A percentile compares a stretch with the other conserved stretches of the same genome.
phyloP scores from a whole-genome alignment of 2,329 filamentous ascomycete genomes.

The Aspergillus sp. region DNA sequence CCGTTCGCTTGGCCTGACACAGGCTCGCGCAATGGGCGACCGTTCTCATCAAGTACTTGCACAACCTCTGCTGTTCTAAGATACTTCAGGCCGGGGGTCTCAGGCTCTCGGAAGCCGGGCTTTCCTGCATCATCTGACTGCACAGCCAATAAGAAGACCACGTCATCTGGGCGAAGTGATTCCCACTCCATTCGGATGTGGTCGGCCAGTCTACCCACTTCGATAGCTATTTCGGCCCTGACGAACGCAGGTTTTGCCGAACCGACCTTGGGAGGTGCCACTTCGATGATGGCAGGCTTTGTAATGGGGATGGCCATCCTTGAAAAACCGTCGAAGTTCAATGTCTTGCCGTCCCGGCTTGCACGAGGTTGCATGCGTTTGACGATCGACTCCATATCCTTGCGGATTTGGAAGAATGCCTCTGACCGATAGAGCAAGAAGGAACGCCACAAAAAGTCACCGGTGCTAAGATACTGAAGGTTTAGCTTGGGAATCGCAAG shows the following conservation, averaged over 20 bases:
- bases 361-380: constrained; percentile 74
- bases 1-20: constrained; percentile 60
- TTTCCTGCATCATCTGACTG: constrained; percentile 54
- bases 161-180: constrained; percentile 78
- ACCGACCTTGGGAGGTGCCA: constrained; percentile 79
- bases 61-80: constrained; percentile 83
- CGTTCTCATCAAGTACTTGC: constrained; percentile 83
- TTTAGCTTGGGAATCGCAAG: constrained; percentile 93
- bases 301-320: constrained; percentile 88
- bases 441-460: constrained; percentile 95
- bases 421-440: constrained; percentile 87
- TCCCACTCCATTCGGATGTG: constrained; percentile 87
- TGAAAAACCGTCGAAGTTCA: constrained; percentile 77
- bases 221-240: constrained; percentile 80
- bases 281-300: constrained; percentile 83
- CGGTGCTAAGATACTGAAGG: constrained; percentile 89
- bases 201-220: constrained; percentile 76
- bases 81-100: constrained; percentile 67
- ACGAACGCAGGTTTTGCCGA: constrained; percentile 80
- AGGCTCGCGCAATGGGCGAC: constrained; percentile 67
- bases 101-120: constrained; percentile 36
- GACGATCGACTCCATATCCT: constrained; percentile 81
- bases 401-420: constrained; percentile 89
- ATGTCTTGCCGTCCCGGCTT: constrained; percentile 64
- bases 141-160: constrained; percentile 82